Base-by-base conservation (phyloP, 139 green algal species). In the Chlorella ohadii region DNA sequence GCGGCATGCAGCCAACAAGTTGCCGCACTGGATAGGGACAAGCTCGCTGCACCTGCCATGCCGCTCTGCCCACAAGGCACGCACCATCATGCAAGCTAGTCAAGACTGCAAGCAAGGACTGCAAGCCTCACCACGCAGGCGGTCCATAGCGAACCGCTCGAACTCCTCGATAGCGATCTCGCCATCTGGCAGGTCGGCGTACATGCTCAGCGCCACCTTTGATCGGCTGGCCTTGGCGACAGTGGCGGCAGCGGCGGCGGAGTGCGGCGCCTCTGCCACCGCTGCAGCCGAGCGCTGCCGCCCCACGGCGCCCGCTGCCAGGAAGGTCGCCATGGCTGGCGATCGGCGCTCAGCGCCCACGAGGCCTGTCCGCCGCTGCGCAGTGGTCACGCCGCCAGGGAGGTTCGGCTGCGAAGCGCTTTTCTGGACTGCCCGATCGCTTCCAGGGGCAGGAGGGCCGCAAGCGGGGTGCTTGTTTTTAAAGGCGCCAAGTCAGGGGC, bases 101-200 rank as follows among this genome's bases (percentile, higher is more conserved):
- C n/a, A n/a, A n/a, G n/a, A 44, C 51, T 23, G 51, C 15, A 22
- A 22, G 11, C 51, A 59, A 59, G 51, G 44, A 0, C 9, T 22
- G 39, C n/a, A 20, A 1, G 13, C 51, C 88, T 17, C 67, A 97
- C 95, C 94, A 79, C 89, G 80, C 75, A 99, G 84, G 0, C 97
- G 86, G 72, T 98, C 94, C 34, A 99, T 82, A 0, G 97, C 96
- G 70, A 96, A 94, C 61, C 86, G 84, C 81, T 99, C 97, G 91
- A 99, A 98, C 61, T 98, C 95, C 82, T 99, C 97, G 17, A 99
- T 86, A 0, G 90, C 89, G 1, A 98, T 91, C 27, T 98, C 93
- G 0, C 92, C 92, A 0, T 72, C 63, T 0, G 96, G 96, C 16
- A 88, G 77, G 31, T 91, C 82, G 20, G 38, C 56, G 81, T 99